Evolutionary conservation across 306 rosid genomes (phyloP), one percentile per base, ranked within the genome.

Genomic region (Fragaria vesca): DNA sequence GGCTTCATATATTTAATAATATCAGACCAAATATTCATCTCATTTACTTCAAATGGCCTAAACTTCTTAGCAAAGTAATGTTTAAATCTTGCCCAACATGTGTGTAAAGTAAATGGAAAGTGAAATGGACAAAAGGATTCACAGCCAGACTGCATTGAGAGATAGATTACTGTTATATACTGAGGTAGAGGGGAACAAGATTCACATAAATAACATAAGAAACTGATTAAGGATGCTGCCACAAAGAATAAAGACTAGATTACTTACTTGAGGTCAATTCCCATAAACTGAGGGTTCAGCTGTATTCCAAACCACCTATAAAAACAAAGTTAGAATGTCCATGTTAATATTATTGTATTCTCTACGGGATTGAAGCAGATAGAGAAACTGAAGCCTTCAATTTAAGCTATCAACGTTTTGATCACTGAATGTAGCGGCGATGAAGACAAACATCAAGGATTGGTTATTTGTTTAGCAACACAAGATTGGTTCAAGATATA

Each of bases 201-300:
- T 63, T 13, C 69, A 30, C n/a, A 34, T 65, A 17, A 16, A 5
- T 24, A 12, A 28, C n/a, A 16, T 63, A 32, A 65, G 13, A 65
- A 67, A 36, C 3, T 43, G 12, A 67, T 6, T 40, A n/a, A 46
- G 55, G 17, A 63, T 47, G 12, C 34, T 40, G 47, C 26, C 32
- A 54, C 34, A 12, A 81, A 83, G 42, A 63, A 48, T 74, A 34
- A 72, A 32, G 74, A 86, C 34, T 42, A 72, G 74, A 81, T 86
- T 90, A 93, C 99, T 96, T 90, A 93, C 99, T 96, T 96, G 89
- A 96, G 97, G 85, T 96, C 99, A 72, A 96, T 91, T 72, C 94
- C 86, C 90, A 93, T 71, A 86, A 91, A 90, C 42, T 86, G 96
- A 77, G 99, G 97, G 86, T 96, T 96, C 81, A 96, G 87, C 91